A percentile compares a stretch with the other conserved stretches of the same genome.
Conservation (phyloP, 371 early-diverging fungal genomes). For the Dinochytrium kinnereticum region DNA sequence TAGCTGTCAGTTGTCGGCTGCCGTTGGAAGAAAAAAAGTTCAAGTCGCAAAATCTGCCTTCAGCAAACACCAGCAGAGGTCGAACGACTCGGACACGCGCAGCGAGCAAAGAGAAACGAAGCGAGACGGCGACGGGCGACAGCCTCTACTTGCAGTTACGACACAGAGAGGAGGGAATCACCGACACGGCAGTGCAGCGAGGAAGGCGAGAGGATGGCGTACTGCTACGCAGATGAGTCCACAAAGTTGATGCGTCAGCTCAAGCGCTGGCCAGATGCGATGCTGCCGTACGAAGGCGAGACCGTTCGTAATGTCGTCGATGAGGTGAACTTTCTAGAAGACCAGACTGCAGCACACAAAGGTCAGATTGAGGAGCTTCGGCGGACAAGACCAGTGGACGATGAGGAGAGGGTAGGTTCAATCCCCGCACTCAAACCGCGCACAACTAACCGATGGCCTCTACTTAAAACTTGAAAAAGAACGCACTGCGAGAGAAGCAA, state of each 20-base stretch:
- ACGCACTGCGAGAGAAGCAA: conserved; percentile 30
- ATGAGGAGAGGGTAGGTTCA: conserved; percentile 5
- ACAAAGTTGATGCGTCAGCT: conserved; percentile 82
- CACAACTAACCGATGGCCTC: background rate
- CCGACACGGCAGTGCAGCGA: too few species aligned
- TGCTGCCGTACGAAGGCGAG: conserved; percentile 80
- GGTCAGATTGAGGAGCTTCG: conserved; percentile 50
- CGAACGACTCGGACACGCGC: too few species aligned
- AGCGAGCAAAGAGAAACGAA: too few species aligned
- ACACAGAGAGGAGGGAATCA: too few species aligned
- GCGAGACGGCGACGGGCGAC: too few species aligned
- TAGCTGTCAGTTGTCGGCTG: too few species aligned
- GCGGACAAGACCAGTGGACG: conserved; percentile 23
- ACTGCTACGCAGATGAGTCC: conserved; percentile 73
- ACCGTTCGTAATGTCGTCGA: conserved; percentile 79
- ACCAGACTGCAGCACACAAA: conserved; percentile 17
- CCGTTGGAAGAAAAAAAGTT: background rate
- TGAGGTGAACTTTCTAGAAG: conserved; percentile 72
- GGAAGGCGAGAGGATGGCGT: background rate
- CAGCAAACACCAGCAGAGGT: too few species aligned
- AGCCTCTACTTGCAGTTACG: too few species aligned
- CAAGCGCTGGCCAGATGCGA: conserved; percentile 70
- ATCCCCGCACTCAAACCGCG: conserved; percentile 17
- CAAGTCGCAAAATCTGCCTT: too few species aligned
- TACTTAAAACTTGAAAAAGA: conserved; percentile 38